A percentile compares a stretch with the other conserved stretches of the same genome.
These are phyloP conservation scores for Globisporangium recalcitrans DNA, from an alignment of 352 stramenopile species.

Conservation along the genomic window DNA sequence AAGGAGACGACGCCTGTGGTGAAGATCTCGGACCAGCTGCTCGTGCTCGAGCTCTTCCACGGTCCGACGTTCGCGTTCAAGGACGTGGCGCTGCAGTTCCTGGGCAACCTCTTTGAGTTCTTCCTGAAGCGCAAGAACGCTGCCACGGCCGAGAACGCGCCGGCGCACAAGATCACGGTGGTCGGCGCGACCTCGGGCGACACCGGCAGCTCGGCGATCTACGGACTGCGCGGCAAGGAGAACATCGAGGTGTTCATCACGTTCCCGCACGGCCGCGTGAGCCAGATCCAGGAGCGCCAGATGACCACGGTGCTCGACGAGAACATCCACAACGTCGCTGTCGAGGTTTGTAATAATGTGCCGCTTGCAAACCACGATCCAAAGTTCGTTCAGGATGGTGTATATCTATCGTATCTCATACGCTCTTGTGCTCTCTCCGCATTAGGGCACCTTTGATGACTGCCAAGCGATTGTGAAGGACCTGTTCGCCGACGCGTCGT, in stretches of 20 bases:
- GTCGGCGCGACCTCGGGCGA: slow-evolving; percentile 97
- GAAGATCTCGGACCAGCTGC: slow-evolving; percentile 84
- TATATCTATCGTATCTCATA: background rate
- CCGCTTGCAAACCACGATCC: background rate
- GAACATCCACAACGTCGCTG: slow-evolving; percentile 97
- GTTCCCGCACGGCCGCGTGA: slow-evolving; percentile 95
- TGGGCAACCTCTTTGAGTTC: slow-evolving; percentile 99
- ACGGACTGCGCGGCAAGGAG: slow-evolving; percentile 96
- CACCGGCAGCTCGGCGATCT: slow-evolving; percentile 97
- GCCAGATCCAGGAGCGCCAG: slow-evolving; percentile 96
- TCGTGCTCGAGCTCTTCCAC: slow-evolving; percentile 98
- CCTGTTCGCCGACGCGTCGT: slow-evolving; percentile 92
- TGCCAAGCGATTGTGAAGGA: slow-evolving; percentile 99
- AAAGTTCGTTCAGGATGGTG: background rate
- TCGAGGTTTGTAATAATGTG: slow-evolving; percentile 27
- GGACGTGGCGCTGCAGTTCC: slow-evolving; percentile 98
- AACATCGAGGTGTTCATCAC: slow-evolving; percentile 98
- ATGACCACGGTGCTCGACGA: slow-evolving; percentile 98
- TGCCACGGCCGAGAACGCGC: slow-evolving; percentile 36
- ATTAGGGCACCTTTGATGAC: slow-evolving; percentile 96
- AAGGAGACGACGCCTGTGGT: slow-evolving; percentile 93
- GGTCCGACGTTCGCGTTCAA: slow-evolving; percentile 99
- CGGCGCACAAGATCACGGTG: slow-evolving; percentile 91
- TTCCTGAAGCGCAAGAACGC: slow-evolving; percentile 92
- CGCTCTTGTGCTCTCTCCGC: background rate